phyloP scores from a whole-genome alignment of 257 asterid genomes.

The Marsdenia floribunda region DNA sequence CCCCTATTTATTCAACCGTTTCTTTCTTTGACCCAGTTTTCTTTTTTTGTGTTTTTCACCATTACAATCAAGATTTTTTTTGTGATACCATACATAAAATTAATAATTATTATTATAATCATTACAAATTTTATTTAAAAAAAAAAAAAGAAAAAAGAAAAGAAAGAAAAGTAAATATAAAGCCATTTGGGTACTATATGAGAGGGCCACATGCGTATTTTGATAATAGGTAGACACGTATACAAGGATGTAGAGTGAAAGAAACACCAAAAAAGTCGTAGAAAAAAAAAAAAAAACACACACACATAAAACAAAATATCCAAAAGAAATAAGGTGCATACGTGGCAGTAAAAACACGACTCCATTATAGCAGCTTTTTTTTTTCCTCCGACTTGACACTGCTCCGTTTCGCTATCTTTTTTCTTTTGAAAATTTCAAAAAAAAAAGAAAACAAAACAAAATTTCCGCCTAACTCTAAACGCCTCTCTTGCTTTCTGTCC shows the following conservation, averaged over 20 bases:
- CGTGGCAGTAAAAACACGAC: constrained; percentile 33
- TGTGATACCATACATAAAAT: no score
- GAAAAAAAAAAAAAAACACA: no score
- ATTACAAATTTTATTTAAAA: no score
- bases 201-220: background rate
- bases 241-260: constrained; percentile 35
- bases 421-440: no score
- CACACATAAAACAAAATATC: background rate
- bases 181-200: no score
- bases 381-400: background rate
- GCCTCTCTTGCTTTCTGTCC: constrained; percentile 21
- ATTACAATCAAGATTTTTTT: background rate
- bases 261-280: constrained; percentile 33
- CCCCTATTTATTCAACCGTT: background rate
- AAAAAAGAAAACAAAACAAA: constrained; percentile 9
- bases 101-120: no score
- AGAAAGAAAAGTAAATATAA: no score
- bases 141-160: no score
- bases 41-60: no score
- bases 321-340: constrained; percentile 8
- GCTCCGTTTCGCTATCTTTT: constrained; percentile 22
- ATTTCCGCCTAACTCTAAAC: constrained; percentile 35
- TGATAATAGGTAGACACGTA: background rate
- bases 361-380: constrained; percentile 7
- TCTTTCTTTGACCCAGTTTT: constrained; percentile 22